Conservation (phyloP, 2,329 filamentous ascomycete species). For the Emergomyces pasteurianus region DNA sequence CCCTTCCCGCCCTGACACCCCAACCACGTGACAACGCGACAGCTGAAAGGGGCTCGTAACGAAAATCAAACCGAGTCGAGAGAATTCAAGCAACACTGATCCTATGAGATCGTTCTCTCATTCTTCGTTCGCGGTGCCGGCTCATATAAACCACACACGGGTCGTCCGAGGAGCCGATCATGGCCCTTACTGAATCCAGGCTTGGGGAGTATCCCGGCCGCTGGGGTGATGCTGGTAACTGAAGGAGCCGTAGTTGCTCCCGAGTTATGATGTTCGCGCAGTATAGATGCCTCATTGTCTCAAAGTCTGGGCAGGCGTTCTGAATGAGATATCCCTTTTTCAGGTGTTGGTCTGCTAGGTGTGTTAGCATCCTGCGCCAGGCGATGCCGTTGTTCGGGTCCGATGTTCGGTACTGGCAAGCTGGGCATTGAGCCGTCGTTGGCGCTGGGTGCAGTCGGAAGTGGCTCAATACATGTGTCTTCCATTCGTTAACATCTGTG, state of each 20-base stretch:
- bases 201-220: slow-evolving; percentile 27
- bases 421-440: slow-evolving; percentile 30
- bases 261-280: slow-evolving; percentile 30
- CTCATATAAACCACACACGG: slow-evolving; percentile 29
- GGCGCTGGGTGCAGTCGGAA: slow-evolving; percentile 32
- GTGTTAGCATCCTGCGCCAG: slow-evolving; percentile 33
- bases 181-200: slow-evolving; percentile 24
- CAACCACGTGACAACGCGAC: not conserved
- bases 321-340: slow-evolving; percentile 30
- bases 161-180: slow-evolving; percentile 28
- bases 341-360: slow-evolving; percentile 31
- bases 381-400: slow-evolving; percentile 18
- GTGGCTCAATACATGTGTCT: slow-evolving; percentile 34
- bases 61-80: not conserved
- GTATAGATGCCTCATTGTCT: slow-evolving; percentile 36
- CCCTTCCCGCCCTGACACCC: too few relatives aligned
- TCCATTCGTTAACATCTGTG: slow-evolving; percentile 28
- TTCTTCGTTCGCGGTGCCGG: slow-evolving; percentile 27
- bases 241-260: slow-evolving; percentile 33
- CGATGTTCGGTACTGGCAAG: slow-evolving; percentile 22
- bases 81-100: slow-evolving; percentile 18
- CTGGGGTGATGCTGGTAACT: slow-evolving; percentile 27
- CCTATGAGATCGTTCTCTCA: slow-evolving; percentile 23
- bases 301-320: slow-evolving; percentile 30
- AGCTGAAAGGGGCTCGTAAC: too few relatives aligned